Conservation (phyloP, 2,329 filamentous ascomycete species). For the Talaromyces islandicus region DNA sequence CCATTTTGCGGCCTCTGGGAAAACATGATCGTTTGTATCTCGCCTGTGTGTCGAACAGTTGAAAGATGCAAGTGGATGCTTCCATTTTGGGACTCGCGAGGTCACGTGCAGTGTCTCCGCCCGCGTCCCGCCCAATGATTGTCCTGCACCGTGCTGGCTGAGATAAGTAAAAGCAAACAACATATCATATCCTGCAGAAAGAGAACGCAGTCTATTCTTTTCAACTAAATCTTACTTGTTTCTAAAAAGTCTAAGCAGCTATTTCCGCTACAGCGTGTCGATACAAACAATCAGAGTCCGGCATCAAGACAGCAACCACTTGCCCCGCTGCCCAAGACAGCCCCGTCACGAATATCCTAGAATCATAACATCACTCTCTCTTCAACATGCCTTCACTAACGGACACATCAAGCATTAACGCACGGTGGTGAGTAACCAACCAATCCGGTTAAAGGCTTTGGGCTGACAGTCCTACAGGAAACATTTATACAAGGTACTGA, state of each 20-base stretch:
- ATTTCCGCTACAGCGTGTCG: not conserved
- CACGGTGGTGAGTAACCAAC: slow-evolving; percentile 22
- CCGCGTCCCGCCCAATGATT: not conserved
- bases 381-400: slow-evolving; percentile 8
- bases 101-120: slow-evolving; percentile 20
- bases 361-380: not conserved
- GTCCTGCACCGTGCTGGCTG: not conserved
- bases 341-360: not conserved
- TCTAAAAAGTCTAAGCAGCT: not conserved
- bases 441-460: not conserved
- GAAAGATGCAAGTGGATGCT: slow-evolving; percentile 1
- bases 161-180: not conserved
- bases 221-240: not conserved
- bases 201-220: not conserved
- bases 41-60: not conserved
- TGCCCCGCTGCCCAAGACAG: not conserved
- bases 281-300: not conserved
- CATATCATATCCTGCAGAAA: not conserved
- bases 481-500: slow-evolving; percentile 76
- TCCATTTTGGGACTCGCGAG: slow-evolving; percentile 16
- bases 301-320: not conserved
- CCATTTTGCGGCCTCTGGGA: slow-evolving; percentile 21
- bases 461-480: slow-evolving; percentile 52
- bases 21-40: not conserved
- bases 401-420: not conserved